phyloP scores from a whole-genome alignment of 2,329 filamentous ascomycete genomes.

The Beauveria bassiana region DNA sequence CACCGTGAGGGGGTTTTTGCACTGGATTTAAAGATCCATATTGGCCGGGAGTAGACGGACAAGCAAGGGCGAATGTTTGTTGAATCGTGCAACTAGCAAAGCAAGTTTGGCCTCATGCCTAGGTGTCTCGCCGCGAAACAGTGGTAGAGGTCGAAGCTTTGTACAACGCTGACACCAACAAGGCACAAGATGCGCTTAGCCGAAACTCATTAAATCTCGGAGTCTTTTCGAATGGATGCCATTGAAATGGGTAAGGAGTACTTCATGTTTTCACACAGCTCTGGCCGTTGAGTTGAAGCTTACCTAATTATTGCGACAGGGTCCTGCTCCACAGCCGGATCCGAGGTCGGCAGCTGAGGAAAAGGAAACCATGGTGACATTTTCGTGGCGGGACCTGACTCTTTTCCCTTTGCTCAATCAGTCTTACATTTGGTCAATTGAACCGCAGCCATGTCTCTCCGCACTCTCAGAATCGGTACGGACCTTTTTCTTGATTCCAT shows the following conservation, averaged over 20 bases:
- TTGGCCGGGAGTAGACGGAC: too few species aligned
- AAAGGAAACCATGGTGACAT: not conserved
- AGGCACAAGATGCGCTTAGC: too few species aligned
- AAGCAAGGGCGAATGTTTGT: too few species aligned
- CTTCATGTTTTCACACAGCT: not conserved
- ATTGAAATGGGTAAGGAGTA: not conserved
- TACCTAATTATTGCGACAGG: not conserved
- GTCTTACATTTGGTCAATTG: not conserved
- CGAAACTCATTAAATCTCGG: not conserved
- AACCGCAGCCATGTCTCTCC: constrained; percentile 28
- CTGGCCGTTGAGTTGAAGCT: not conserved
- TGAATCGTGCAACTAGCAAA: not conserved
- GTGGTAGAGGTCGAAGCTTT: not conserved
- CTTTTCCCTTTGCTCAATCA: not conserved
- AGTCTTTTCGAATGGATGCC: not conserved
- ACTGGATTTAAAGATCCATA: not conserved
- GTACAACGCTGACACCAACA: not conserved
- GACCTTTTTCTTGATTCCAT: too few species aligned
- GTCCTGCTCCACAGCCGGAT: constrained; percentile 3
- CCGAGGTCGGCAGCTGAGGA: constrained; percentile 11
- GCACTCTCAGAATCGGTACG: constrained; percentile 35
- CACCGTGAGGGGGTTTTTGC: not conserved
- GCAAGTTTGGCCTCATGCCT: not conserved
- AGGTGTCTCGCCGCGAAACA: too few species aligned
- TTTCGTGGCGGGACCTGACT: not conserved